A percentile compares a stretch with the other conserved stretches of the same genome.
Conservation (phyloP, 2,329 filamentous ascomycete genomes). For the Dryadomyces quercivorus region DNA sequence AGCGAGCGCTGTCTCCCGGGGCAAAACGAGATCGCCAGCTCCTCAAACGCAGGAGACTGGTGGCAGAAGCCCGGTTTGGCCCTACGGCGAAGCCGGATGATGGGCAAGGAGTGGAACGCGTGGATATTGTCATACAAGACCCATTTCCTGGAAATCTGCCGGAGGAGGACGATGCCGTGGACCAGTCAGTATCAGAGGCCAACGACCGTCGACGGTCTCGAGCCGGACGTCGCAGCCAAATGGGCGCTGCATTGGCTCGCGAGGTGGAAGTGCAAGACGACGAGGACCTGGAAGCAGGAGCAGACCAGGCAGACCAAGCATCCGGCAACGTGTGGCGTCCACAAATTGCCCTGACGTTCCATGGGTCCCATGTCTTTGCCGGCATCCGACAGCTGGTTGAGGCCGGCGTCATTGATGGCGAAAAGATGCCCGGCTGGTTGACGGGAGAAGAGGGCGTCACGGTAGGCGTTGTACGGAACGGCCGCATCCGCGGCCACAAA, state of each 20-base stretch:
- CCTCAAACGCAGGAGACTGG: constrained; percentile 44
- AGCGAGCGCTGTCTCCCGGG: constrained; percentile 15
- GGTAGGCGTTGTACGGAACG: constrained; percentile 53
- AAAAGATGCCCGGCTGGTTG: constrained; percentile 80
- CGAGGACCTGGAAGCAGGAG: constrained; percentile 10
- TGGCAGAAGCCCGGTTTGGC: constrained; percentile 62
- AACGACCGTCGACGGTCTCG: neutral
- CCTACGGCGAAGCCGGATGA: constrained; percentile 41
- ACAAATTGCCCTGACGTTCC: constrained; percentile 53
- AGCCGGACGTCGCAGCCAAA: constrained; percentile 19
- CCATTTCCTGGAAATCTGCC: constrained; percentile 28
- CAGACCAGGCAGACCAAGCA: constrained; percentile 1
- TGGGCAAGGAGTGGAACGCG: constrained; percentile 47
- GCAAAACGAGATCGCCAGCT: constrained; percentile 21
- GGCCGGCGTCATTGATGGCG: constrained; percentile 60
- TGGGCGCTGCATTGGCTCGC: constrained; percentile 23
- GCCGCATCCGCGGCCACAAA: constrained; percentile 48
- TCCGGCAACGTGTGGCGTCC: constrained; percentile 35
- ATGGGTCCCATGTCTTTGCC: constrained; percentile 68
- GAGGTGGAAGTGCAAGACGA: constrained; percentile 18
- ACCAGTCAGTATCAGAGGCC: neutral
- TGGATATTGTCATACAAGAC: constrained; percentile 49
- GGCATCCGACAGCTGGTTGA: constrained; percentile 71
- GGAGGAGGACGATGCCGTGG: constrained; percentile 3
- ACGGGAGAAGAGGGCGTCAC: constrained; percentile 78